phyloP scores from a whole-genome alignment of 139 green algal genomes.

The Eudorina sp. region DNA sequence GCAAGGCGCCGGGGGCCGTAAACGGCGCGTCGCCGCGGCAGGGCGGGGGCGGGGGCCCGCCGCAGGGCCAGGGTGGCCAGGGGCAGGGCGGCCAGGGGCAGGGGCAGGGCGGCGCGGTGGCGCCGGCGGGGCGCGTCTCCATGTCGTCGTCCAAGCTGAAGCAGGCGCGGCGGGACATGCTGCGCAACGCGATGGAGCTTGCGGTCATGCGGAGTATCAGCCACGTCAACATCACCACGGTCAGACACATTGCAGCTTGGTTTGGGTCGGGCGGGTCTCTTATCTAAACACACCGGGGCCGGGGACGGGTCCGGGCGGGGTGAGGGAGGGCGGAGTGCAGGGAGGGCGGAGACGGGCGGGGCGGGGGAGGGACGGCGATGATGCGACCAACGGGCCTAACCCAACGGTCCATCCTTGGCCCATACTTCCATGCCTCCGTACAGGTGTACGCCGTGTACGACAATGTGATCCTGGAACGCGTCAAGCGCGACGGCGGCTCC shows the following conservation, averaged over 20 bases:
- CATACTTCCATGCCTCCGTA: no score
- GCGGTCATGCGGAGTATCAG: slow-evolving; percentile 34
- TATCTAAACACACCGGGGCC: no score
- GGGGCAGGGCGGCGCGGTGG: neutral
- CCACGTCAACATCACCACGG: slow-evolving; percentile 40
- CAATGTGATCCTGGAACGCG: slow-evolving; percentile 41
- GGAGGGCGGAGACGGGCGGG: no score
- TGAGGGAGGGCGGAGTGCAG: no score
- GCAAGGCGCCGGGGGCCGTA: neutral
- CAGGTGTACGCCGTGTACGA: slow-evolving; percentile 49
- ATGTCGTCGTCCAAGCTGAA: slow-evolving; percentile 14
- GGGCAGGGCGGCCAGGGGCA: neutral
- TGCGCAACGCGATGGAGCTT: slow-evolving; percentile 40
- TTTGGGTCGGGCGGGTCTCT: no score
- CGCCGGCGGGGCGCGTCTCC: neutral
- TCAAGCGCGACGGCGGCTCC: slow-evolving; percentile 27
- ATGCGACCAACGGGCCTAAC: no score
- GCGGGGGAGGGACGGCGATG: no score
- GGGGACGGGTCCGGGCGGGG: no score
- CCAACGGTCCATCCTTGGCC: no score
- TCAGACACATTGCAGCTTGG: no score
- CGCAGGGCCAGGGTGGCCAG: no score
- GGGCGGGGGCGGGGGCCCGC: neutral
- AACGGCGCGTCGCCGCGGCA: neutral
- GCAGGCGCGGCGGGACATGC: slow-evolving; percentile 31